These are phyloP conservation scores for Tylopilus felleus DNA, from an alignment of 768 basidiomycete genomes.

Conservation along the genomic window DNA sequence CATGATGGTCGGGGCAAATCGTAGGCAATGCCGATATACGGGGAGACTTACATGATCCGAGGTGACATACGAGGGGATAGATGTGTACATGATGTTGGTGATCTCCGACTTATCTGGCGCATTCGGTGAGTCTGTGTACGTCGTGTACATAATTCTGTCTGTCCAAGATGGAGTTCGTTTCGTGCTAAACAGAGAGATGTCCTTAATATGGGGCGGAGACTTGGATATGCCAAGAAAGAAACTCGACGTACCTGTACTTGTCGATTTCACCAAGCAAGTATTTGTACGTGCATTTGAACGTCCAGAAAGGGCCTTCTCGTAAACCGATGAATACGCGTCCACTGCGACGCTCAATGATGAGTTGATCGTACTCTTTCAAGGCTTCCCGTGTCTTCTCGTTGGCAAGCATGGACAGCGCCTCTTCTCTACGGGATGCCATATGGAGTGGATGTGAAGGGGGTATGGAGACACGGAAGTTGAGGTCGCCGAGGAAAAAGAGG, in stretches of 20 bases:
- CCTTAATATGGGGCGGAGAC: background rate
- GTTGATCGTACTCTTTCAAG: slow-evolving; percentile 71
- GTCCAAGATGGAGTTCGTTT: slow-evolving; percentile 89
- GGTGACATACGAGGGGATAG: slow-evolving; percentile 77
- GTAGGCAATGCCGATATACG: background rate
- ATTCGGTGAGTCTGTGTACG: slow-evolving; percentile 61
- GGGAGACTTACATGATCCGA: slow-evolving; percentile 77
- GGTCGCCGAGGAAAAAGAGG: slow-evolving; percentile 89
- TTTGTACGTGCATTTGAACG: slow-evolving; percentile 91
- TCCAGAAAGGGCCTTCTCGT: slow-evolving; percentile 83
- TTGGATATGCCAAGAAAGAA: background rate
- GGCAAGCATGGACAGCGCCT: slow-evolving; percentile 41
- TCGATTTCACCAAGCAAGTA: slow-evolving; percentile 79
- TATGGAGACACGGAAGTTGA: slow-evolving; percentile 83
- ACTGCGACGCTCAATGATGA: slow-evolving; percentile 58
- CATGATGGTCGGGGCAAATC: background rate
- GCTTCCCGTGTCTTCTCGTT: slow-evolving; percentile 53
- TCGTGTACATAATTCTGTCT: slow-evolving; percentile 85
- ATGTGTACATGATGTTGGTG: slow-evolving; percentile 69
- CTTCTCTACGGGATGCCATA: slow-evolving; percentile 31
- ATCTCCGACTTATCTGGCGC: slow-evolving; percentile 50
- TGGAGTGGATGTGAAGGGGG: slow-evolving; percentile 52
- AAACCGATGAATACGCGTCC: slow-evolving; percentile 69
- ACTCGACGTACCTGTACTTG: slow-evolving; percentile 61
- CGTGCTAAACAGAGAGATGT: slow-evolving; percentile 35